Evolutionary conservation across 345 rosid genomes (phyloP), one percentile per base, ranked within the genome.

Genomic region (Laguncularia racemosa): DNA sequence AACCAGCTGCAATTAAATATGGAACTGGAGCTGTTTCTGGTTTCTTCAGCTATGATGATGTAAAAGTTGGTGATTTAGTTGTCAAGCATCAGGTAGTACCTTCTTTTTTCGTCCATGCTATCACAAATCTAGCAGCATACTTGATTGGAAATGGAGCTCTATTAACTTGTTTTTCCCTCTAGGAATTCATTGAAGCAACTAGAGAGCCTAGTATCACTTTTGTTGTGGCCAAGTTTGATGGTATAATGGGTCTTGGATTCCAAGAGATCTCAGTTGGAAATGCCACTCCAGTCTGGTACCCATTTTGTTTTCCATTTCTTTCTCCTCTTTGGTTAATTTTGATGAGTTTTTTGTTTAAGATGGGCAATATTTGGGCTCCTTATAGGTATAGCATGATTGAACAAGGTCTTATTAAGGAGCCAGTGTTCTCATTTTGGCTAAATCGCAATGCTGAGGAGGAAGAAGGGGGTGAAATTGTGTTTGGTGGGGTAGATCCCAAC

Each of bases 131-230:
- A 33, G 11, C 40, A 28, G 56, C 66, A n/a, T 14, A 50, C 13
- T 21, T 33, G 2, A 13, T 33, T 40, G 52, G n/a, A 15, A 12
- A 53, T 16, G 53, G 56, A 12, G 7, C 20, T 19, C 44, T 53
- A 54, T 23, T n/a, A 16, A 44, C 44, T 38, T n/a, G n/a, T n/a
- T 50, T 59, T 56, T 18, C 64, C 14, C 28, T 46, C 64, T 63
- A 91, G 98, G 92, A 81, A 50, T 88, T 91, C 66, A 91, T 91
- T 61, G 98, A 91, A 77, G 98, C 98, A 57, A 84, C 98, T 49
- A 82, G 52, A 67, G 98, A 91, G 67, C 96, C 85, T 40, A 78
- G 98, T 65, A 64, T 91, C 68, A 84, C 88, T 33, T 91, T 91
- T 83, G 59, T 91, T 79, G 76, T 82, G 18, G 96, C 95, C 50